Evolutionary conservation across 371 early-diverging fungal species (phyloP), one percentile per base, ranked within the genome.

Genomic region (Mucor plumbeus): DNA sequence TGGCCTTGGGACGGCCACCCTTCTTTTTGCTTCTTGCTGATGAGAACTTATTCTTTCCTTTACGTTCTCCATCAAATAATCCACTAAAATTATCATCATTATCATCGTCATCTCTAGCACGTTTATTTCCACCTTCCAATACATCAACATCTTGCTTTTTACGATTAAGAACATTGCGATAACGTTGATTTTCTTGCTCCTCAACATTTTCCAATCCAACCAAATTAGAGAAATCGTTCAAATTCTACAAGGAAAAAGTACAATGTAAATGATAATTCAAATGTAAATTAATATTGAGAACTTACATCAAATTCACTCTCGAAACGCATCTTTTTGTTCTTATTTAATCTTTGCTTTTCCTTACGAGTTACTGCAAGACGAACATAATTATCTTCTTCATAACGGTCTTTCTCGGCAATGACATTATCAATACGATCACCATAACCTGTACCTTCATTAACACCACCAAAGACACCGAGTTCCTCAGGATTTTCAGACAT

Each of bases 351-450:
- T 69, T 85, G 82, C 78, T 90, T 86, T 63, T 96, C 94, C 75
- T 92, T 91, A 71, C 90, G 89, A 47, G 91, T 90, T 34, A 91
- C 64, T 54, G 84, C 80, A 38, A 95, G 74, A 65, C 98, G 90
- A 50, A 90, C 87, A 73, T 95, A 96, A 75, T 95, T 95, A 36
- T 93, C 92, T 78, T 97, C 96, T 81, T 98, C 98, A 69, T 92
- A 95, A 31, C 81, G 74, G 44, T 84, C 80, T 59, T 93, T 88
- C 71, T 95, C 94, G 15, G 75, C 77, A 68, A 89, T 77, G 54
- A 82, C 63, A 57, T 72, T 78, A 71, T 88, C 86, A 50, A 87
- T 72, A 8, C 81, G 77, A 48, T 86, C 86, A 64, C 82, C 81
- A 41, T 67, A 75, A 17, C 84, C 85, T 61, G 76, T 81, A 9